Conservation (phyloP, 2,329 filamentous ascomycete genomes). For the Periconia digitata region DNA sequence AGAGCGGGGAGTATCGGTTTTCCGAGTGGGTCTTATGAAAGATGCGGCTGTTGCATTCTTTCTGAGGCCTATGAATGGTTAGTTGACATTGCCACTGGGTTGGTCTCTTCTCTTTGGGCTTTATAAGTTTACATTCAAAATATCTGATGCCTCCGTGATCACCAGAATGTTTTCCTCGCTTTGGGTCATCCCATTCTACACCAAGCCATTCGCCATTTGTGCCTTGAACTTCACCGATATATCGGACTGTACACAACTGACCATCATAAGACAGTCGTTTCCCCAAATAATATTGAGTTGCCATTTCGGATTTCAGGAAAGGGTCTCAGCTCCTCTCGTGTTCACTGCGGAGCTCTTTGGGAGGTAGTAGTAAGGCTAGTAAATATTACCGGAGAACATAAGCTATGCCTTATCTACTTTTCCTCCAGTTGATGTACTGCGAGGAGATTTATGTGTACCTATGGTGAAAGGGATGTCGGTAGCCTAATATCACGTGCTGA, state of each 20-base stretch:
- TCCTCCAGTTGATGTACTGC: too few relatives aligned
- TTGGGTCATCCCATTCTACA: slow-evolving; percentile 92
- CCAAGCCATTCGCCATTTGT: slow-evolving; percentile 84
- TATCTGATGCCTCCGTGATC: slow-evolving; percentile 77
- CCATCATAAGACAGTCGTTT: slow-evolving; percentile 80
- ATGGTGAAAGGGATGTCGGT: too few relatives aligned
- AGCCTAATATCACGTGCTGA: background rate
- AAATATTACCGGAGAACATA: too few relatives aligned
- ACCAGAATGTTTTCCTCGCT: slow-evolving; percentile 87
- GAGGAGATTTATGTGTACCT: too few relatives aligned
- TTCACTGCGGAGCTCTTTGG: too few relatives aligned
- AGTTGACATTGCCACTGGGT: slow-evolving; percentile 1
- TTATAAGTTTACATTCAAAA: slow-evolving; percentile 72
- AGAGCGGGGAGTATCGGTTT: slow-evolving; percentile 65
- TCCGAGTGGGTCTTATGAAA: slow-evolving; percentile 79
- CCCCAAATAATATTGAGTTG: slow-evolving; percentile 54
- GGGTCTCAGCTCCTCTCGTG: too few relatives aligned
- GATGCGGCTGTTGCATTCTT: slow-evolving; percentile 73
- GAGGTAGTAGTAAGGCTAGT: too few relatives aligned
- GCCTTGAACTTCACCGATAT: slow-evolving; percentile 73
- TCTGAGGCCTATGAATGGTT: slow-evolving; percentile 54
- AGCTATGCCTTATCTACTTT: too few relatives aligned
- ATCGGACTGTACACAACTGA: slow-evolving; percentile 80
- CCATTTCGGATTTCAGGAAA: background rate
- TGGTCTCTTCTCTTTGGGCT: background rate